Base-by-base conservation (phyloP, 2,329 filamentous ascomycete species). In the Dryadomyces sulphureus region DNA sequence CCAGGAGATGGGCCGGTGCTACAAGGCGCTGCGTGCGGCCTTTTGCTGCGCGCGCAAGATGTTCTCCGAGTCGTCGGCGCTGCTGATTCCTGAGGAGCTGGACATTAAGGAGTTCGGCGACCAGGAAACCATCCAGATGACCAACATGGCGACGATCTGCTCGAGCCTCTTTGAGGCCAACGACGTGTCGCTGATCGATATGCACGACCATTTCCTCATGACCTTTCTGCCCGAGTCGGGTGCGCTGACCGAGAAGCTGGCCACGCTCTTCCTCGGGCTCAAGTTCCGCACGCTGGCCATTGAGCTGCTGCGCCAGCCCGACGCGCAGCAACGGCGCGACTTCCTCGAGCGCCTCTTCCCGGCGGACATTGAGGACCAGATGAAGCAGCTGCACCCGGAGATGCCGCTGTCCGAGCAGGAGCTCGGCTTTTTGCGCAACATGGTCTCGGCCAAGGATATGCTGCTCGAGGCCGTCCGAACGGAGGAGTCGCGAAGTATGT, bases 311-410 rank as follows among this genome's bases (percentile, higher is more conserved):
- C 35, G 14, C 12, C 40, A 49, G 43, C 20, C 50, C 2, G 48
- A 52, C 32, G 47, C 49, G 21, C 27, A 19, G 40, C 22, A 49
- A 46, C 47, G 48, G 1, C 17, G 42, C 25, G 41, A 24, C 1
- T 62, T 70, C 17, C 57, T 81, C 16, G 68, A 70, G 11, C 70
- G 77, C 45, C 66, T 75, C 3, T 67, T 85, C 32, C 66, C 71
- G 7, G 63, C 69, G 8, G 65, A 81, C 5, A 60, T 84, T 2
- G 68, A 81, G 22, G 65, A 67, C 11, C 62, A 63, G 39, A 53
- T 73, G 41, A 64, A 49, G 51, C 62, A 52, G 56, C 62, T 56
- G 30, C 59, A 55, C 45, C 54, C 54, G 1, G 60, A 75, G 11
- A 24, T 38, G 4, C 46, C 53, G 0, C 22, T 55, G 19, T 50